These are phyloP conservation scores for Royoungia palumana DNA, from an alignment of 768 basidiomycete genomes.

Conservation along the genomic window DNA sequence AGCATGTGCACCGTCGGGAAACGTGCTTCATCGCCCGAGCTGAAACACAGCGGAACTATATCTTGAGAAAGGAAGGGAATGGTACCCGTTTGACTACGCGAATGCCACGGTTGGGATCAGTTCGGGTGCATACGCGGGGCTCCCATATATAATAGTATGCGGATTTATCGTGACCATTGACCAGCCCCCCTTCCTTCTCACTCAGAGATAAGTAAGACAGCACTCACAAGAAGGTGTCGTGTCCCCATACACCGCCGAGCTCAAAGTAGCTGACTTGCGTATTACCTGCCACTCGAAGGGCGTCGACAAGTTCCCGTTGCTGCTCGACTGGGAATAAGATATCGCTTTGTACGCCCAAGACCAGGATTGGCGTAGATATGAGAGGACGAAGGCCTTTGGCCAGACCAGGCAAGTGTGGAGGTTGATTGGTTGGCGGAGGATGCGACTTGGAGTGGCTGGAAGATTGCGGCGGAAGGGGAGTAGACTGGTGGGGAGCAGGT, in stretches of 20 bases:
- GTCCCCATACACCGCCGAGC: constrained; percentile 98
- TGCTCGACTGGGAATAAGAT: constrained; percentile 97
- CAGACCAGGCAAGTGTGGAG: constrained; percentile 73
- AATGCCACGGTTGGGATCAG: constrained; percentile 3
- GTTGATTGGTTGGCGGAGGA: constrained; percentile 66
- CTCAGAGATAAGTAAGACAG: neutral
- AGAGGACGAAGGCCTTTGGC: constrained; percentile 77
- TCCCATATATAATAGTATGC: constrained; percentile 11
- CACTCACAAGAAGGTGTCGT: constrained; percentile 92
- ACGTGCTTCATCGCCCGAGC: too few species aligned
- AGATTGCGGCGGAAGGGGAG: constrained; percentile 17
- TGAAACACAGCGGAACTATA: neutral
- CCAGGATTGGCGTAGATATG: constrained; percentile 70
- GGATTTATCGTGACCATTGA: neutral
- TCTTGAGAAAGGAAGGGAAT: neutral
- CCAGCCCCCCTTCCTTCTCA: neutral
- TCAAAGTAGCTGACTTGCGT: constrained; percentile 91
- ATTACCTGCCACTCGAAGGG: constrained; percentile 88
- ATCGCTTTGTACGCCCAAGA: constrained; percentile 95
- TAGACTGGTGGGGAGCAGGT: constrained; percentile 18
- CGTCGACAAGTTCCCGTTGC: constrained; percentile 92
- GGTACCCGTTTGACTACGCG: neutral
- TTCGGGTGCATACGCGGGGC: neutral
- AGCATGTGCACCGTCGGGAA: neutral
- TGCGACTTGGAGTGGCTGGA: constrained; percentile 65